phyloP scores from a whole-genome alignment of 1,284 basidiomycete species.

The Limonomyces culmigenus region DNA sequence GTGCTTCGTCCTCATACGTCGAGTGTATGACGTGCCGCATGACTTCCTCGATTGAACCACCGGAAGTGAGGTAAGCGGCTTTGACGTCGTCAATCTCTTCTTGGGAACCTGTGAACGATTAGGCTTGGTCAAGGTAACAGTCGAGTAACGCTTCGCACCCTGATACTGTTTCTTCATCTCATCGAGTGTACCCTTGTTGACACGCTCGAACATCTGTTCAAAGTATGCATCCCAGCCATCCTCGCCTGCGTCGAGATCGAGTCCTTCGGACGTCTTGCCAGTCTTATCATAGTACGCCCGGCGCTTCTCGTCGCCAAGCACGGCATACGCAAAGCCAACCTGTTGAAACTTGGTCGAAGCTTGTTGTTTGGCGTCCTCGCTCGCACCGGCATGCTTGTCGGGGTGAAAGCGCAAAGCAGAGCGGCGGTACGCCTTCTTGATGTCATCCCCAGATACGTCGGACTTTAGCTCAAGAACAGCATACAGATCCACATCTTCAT shows the following conservation, averaged over 20 bases:
- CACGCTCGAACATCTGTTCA: constrained; percentile 71
- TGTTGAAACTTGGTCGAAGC: constrained; percentile 71
- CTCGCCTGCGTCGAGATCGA: constrained; percentile 58
- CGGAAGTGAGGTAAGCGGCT: constrained; percentile 46
- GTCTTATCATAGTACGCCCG: constrained; percentile 68
- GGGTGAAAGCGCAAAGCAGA: constrained; percentile 76
- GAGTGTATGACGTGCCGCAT: constrained; percentile 78
- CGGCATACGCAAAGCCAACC: constrained; percentile 80
- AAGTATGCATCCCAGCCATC: constrained; percentile 92
- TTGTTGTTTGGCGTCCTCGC: constrained; percentile 40
- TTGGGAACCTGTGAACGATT: constrained; percentile 42
- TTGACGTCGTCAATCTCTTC: constrained; percentile 74
- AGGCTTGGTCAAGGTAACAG: constrained; percentile 1
- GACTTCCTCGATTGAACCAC: constrained; percentile 64
- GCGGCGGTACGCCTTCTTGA: constrained; percentile 75
- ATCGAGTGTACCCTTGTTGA: constrained; percentile 73
- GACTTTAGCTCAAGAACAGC: constrained; percentile 41
- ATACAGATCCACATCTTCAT: constrained; percentile 62
- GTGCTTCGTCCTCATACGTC: constrained; percentile 63
- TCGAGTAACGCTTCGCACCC: constrained; percentile 28
- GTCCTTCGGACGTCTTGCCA: constrained; percentile 68
- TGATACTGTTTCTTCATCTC: constrained; percentile 87
- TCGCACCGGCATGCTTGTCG: constrained; percentile 64
- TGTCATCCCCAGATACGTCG: constrained; percentile 41
- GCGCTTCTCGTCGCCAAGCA: constrained; percentile 65